Base-by-base conservation (phyloP, 1,139 yeast genomes). In the Diutina rugosa region DNA sequence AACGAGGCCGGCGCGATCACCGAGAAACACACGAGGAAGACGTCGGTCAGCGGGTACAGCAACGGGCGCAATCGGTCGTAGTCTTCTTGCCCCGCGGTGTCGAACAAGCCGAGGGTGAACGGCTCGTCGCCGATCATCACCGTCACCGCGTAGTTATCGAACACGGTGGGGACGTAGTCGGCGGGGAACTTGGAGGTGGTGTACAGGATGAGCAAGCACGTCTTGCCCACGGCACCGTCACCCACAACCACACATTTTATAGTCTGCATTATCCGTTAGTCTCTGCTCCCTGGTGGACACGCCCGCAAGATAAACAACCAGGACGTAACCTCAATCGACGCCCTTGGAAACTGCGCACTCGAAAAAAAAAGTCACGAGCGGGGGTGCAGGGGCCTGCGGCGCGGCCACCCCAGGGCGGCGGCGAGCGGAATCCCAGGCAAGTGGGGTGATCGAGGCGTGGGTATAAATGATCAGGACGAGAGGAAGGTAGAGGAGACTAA, bases 61-160 rank as follows among this genome's bases (percentile, higher is more conserved):
- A 93, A 80, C 10, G 99, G 99, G 74, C 99, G 88, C 69, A 93
- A 78, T 69, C 99, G 82, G 73, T 93, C 99, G 71, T 93, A 93
- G 77, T 93, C 98, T 79, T 91, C 98, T 77, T 93, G 99, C 54
- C 99, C 99, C 26, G 99, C 98, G 54, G 99, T 93, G 76, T 93
- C 99, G 69, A 91, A 93, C 61, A 93, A 77, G 16, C 98, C 98
- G 66, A 93, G 81, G 28, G 97, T 93, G 72, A 90, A 91, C 53
- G 98, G 98, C 72, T 91, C 98, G 69, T 91, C 98, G 56, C 97
- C 98, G 69, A 93, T 93, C 90, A 93, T 91, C 57, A 93, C 98
- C 2, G 98, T 91, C 56, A 93, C 99, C 12, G 98, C 98, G 69
- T 93, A 93, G 76, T 93, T 93, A 71, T 93, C 98, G 66, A 67